A percentile compares a stretch with the other conserved stretches of the same genome.
These are phyloP conservation scores for Kwoniella dejecticola DNA, from an alignment of 768 basidiomycete species.

Conservation along the genomic window DNA sequence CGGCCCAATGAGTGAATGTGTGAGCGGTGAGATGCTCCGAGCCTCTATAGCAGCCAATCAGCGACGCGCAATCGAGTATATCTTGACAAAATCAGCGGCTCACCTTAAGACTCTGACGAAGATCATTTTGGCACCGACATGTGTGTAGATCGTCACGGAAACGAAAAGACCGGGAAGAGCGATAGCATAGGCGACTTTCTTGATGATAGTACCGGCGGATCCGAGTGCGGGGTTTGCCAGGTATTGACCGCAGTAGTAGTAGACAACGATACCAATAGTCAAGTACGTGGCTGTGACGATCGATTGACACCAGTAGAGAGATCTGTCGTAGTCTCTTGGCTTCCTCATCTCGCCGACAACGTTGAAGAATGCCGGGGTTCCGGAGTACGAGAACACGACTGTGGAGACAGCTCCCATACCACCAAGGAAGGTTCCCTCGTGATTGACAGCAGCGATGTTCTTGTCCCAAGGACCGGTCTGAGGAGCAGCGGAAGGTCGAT, in stretches of 20 bases:
- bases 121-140: slow-evolving; percentile 43
- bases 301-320: slow-evolving; percentile 42
- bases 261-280: slow-evolving; percentile 31
- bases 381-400: slow-evolving; percentile 37
- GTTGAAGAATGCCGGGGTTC: slow-evolving; percentile 27
- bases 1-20: slow-evolving; percentile 17
- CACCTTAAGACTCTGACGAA: slow-evolving; percentile 46
- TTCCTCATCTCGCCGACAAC: slow-evolving; percentile 45
- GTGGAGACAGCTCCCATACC: slow-evolving; percentile 40
- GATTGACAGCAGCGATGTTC: slow-evolving; percentile 27
- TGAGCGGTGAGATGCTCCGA: slow-evolving; percentile 24
- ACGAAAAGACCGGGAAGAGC: slow-evolving; percentile 45
- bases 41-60: slow-evolving; percentile 16
- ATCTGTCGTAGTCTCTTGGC: slow-evolving; percentile 22
- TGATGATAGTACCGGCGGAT: slow-evolving; percentile 41
- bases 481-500: slow-evolving; percentile 36
- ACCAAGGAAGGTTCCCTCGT: slow-evolving; percentile 31
- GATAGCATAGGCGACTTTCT: slow-evolving; percentile 45
- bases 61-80: not conserved
- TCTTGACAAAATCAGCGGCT: not conserved
- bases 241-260: slow-evolving; percentile 32
- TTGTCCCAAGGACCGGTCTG: slow-evolving; percentile 32
- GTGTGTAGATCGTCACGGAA: slow-evolving; percentile 24
- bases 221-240: slow-evolving; percentile 44
- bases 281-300: slow-evolving; percentile 43